Evolutionary conservation across 2,329 filamentous ascomycete genomes (phyloP), one percentile per base, ranked within the genome.

Genomic region (Hypoxylon sp.): DNA sequence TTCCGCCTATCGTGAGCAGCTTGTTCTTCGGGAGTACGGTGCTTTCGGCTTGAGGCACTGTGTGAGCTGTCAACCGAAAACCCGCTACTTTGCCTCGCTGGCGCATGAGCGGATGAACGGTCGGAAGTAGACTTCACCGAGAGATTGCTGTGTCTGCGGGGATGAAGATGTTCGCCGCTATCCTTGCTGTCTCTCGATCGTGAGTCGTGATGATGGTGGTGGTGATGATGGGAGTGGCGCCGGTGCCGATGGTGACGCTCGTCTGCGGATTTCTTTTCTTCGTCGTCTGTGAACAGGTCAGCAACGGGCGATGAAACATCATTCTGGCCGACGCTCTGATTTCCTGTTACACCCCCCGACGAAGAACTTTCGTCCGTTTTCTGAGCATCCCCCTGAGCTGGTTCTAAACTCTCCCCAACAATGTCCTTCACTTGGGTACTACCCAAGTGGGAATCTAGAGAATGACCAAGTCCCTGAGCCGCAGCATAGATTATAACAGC

Each of bases 221-320:
- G 72, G 36, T 68, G 57, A 5, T 53, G 69, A 64, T 80, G 80
- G 64, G 78, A 80, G 65, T 33, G 73, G 68, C 61, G 73, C 69
- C 66, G 70, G 59, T 63, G 70, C 59, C 72, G 73, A 18, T 65
- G 67, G 33, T 56, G 65, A 48, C 63, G 61, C 58, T 69, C 66
- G 24, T 71, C 66, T 72, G 73, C 56, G 72, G 72, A 65, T 79
- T 78, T 74, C 76, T 80, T 72, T 74, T 76, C 73, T 77, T 83
- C 73, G 70, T 84, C 82, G 78, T 85, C 84, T 87, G 80, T 79
- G 77, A 80, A 83, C 75, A 82, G 80, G 84, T 87, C 82, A 87
- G 85, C 80, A 82, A 82, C 80, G 77, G 80, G 79, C 78, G 81
- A 76, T 72, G 78, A 79, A 70, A 77, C 74, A 67, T 80, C 76